phyloP scores from a whole-genome alignment of 176 grass and related monocot genomes.

The Aegilops sharonensis region DNA sequence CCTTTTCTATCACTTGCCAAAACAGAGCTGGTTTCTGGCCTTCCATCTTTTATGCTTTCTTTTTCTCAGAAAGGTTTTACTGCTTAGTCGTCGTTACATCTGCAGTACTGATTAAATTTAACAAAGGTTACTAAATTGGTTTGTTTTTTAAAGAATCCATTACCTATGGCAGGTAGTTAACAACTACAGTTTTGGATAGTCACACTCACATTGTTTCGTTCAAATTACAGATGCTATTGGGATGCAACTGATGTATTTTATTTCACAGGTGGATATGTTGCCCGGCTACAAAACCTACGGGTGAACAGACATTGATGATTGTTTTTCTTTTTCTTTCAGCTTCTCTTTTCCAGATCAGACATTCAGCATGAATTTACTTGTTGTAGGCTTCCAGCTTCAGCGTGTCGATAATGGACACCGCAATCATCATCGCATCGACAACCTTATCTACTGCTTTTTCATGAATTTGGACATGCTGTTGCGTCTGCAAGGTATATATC shows the following conservation, averaged over 20 bases:
- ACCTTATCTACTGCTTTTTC: constrained; percentile 52
- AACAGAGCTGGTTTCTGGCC: no score
- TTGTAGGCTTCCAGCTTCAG: constrained; percentile 45
- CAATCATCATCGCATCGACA: constrained; percentile 27
- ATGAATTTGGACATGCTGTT: constrained; percentile 85
- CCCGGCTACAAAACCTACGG: constrained; percentile 33
- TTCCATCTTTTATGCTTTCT: no score
- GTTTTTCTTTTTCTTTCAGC: no score
- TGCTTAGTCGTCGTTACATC: no score
- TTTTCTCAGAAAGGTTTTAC: no score
- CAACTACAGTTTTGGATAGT: background rate
- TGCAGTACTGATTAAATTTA: no score
- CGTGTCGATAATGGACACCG: background rate
- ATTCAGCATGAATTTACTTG: background rate
- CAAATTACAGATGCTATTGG: constrained; percentile 55
- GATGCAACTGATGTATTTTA: constrained; percentile 29
- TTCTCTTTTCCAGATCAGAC: no score
- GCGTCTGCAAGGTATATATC: constrained; percentile 66
- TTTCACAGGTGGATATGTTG: constrained; percentile 32
- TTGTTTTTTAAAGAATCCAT: no score
- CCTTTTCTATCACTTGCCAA: no score
- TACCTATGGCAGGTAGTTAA: background rate
- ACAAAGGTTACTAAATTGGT: no score
- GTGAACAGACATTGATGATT: no score
- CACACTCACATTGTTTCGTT: constrained; percentile 7